Evolutionary conservation across 2,329 filamentous ascomycete genomes (phyloP).

Genomic region (Penicillium verrucosum): DNA sequence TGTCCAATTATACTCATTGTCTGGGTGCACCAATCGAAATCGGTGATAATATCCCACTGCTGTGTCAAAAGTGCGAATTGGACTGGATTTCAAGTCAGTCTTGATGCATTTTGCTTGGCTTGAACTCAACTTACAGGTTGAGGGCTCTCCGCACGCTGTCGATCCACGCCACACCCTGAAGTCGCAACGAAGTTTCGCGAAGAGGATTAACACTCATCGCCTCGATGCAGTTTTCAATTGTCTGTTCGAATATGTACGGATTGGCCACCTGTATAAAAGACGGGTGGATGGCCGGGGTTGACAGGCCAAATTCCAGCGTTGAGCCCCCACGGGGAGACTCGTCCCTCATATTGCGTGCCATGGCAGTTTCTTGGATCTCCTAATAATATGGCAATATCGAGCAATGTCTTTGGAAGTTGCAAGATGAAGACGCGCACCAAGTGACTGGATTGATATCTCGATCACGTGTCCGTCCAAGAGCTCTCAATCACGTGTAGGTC

Average conservation of each 20-base stretch:
- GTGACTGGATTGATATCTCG: constrained; percentile 5
- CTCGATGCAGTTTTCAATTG: constrained; percentile 69
- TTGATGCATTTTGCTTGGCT: constrained; percentile 2
- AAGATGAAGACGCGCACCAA: background rate
- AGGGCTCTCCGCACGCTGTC: constrained; percentile 77
- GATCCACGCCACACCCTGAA: constrained; percentile 86
- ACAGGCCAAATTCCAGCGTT: constrained; percentile 10
- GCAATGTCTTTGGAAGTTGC: constrained; percentile 2
- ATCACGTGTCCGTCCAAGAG: constrained; percentile 13
- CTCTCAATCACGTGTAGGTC: background rate
- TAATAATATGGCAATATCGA: background rate
- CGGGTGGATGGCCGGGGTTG: constrained; percentile 54
- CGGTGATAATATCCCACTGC: constrained; percentile 92
- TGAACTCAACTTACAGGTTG: constrained; percentile 61
- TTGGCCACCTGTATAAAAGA: constrained; percentile 63
- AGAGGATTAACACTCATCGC: constrained; percentile 69
- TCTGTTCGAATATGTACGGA: constrained; percentile 80
- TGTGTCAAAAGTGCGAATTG: constrained; percentile 86
- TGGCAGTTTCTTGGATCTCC: constrained; percentile 1
- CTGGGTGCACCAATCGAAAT: constrained; percentile 81
- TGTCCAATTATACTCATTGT: constrained; percentile 75
- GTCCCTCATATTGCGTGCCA: constrained; percentile 23
- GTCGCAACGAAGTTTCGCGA: constrained; percentile 73
- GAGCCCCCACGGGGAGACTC: constrained; percentile 12
- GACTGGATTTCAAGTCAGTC: constrained; percentile 49